A percentile compares a stretch with the other conserved stretches of the same genome.
phyloP scores from a whole-genome alignment of 202 grass and related monocot genomes.

The Digitaria exilis region DNA sequence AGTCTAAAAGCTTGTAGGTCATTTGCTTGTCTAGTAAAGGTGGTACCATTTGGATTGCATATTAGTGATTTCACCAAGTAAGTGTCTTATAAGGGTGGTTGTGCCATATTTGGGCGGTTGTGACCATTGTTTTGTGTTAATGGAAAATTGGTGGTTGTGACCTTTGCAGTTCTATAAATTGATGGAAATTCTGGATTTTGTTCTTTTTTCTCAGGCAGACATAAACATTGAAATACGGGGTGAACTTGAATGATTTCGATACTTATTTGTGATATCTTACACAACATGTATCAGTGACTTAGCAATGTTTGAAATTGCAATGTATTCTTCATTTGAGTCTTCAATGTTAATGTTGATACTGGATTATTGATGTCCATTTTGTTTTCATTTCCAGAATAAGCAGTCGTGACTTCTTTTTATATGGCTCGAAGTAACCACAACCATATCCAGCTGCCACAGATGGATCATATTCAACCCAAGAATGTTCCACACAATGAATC shows the following conservation, averaged over 20 bases:
- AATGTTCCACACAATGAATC: slow-evolving; percentile 29
- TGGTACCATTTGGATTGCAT: not conserved
- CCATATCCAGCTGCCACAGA: slow-evolving; percentile 37
- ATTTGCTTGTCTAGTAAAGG: not conserved
- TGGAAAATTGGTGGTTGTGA: not conserved
- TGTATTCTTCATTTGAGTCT: not conserved
- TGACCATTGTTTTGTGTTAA: not conserved
- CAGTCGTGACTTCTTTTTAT: not conserved
- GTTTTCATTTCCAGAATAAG: slow-evolving; percentile 25
- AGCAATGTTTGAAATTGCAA: not conserved
- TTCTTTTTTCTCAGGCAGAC: not conserved
- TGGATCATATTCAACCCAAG: slow-evolving; percentile 47
- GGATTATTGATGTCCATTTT: slow-evolving; percentile 31
- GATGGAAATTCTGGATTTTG: not conserved
- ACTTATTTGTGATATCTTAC: slow-evolving; percentile 23
- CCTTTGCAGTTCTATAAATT: not conserved
- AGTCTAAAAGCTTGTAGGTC: not conserved
- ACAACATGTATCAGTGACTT: not conserved
- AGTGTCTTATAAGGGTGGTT: not conserved
- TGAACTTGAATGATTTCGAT: slow-evolving; percentile 17
- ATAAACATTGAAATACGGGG: not conserved
- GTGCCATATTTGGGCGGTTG: not conserved
- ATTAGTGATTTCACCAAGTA: not conserved
- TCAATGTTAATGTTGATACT: not conserved
- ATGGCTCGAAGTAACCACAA: slow-evolving; percentile 41